Evolutionary conservation across 805 yeast species (phyloP), one percentile per base, ranked within the genome.

Genomic region (Suhomyces kilbournensis): DNA sequence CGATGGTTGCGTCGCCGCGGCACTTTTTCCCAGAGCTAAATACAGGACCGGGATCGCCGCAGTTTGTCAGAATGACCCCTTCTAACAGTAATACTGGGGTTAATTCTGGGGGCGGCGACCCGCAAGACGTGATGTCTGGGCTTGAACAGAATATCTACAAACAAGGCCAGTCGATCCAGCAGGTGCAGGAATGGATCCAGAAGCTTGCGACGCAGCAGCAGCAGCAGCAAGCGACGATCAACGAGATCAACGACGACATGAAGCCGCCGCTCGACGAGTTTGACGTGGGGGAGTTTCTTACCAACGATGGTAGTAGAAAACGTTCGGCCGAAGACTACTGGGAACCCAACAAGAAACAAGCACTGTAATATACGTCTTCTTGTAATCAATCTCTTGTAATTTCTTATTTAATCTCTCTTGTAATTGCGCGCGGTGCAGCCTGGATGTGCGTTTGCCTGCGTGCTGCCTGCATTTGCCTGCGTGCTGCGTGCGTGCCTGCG

Each of bases 151-250:
- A 73, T 52, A 65, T 80, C 9, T 65, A 66, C 47, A 76, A 72
- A 58, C 82, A 81, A 56, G 83, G 82, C 10, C 77, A 74, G 54
- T 75, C 82, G 3, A 71, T 81, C 50, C 80, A 73, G 61, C 84
- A 80, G 60, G 82, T 79, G 1, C 82, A 79, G 60, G 84, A 81
- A 54, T 80, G 84, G 84, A 73, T 80, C 46, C 78, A 71, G 49
- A 74, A 65, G 53, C 56, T 75, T 38, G 54, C 58, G 7, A 47
- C 42, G 25, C 60, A 56, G 34, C 60, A 56, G 42, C 56, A 56
- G n/a, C 57, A 56, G 32, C 54, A 53, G 20, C 53, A 49, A 17
- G 53, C 56, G 2, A 46, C 56, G 7, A 52, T 52, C 35, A 47
- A 56, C 44, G 60, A 56, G 39, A 47, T 52, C 22, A 49, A 46